Evolutionary conservation across 23 red algal genomes (phyloP).

Genomic region (Chondrus crispus): DNA sequence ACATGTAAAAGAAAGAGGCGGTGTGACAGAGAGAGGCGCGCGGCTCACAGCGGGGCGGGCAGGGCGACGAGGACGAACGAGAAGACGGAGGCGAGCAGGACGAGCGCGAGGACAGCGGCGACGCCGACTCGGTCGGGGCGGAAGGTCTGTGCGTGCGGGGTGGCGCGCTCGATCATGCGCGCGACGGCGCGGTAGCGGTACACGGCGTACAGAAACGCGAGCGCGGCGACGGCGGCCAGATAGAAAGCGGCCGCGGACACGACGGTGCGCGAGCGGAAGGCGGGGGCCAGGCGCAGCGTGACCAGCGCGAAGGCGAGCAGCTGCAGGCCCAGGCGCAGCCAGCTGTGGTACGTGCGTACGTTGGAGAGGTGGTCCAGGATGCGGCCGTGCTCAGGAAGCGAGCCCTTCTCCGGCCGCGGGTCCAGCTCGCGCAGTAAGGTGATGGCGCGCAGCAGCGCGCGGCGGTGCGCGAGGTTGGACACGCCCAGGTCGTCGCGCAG

Average conservation of each 20-base stretch:
- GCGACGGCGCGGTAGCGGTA: slow-evolving; percentile 67
- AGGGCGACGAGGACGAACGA: background rate
- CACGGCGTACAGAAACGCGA: slow-evolving; percentile 59
- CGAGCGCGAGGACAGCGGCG: slow-evolving; percentile 38
- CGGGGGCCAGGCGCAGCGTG: slow-evolving; percentile 62
- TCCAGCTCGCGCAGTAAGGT: slow-evolving; percentile 7
- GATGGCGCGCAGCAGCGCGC: slow-evolving; percentile 53
- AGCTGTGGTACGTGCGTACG: slow-evolving; percentile 74
- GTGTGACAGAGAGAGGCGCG: background rate
- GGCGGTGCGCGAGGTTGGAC: slow-evolving; percentile 59
- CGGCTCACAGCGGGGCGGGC: background rate
- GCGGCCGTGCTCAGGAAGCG: slow-evolving; percentile 76
- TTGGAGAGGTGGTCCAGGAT: slow-evolving; percentile 87
- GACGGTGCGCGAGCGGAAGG: slow-evolving; percentile 27
- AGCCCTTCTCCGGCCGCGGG: background rate
- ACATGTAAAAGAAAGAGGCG: background rate
- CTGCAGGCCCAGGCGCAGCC: slow-evolving; percentile 77
- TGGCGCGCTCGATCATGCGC: slow-evolving; percentile 66
- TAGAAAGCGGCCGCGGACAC: slow-evolving; percentile 50
- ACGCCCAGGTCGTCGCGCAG: slow-evolving; percentile 74
- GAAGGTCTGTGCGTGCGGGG: slow-evolving; percentile 26
- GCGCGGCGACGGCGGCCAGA: slow-evolving; percentile 33
- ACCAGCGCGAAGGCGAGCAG: slow-evolving; percentile 71
- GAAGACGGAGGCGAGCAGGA: slow-evolving; percentile 45
- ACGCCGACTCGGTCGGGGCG: slow-evolving; percentile 66